phyloP scores from a whole-genome alignment of 2,329 filamentous ascomycete genomes.

The Coniochaeta prunicola region DNA sequence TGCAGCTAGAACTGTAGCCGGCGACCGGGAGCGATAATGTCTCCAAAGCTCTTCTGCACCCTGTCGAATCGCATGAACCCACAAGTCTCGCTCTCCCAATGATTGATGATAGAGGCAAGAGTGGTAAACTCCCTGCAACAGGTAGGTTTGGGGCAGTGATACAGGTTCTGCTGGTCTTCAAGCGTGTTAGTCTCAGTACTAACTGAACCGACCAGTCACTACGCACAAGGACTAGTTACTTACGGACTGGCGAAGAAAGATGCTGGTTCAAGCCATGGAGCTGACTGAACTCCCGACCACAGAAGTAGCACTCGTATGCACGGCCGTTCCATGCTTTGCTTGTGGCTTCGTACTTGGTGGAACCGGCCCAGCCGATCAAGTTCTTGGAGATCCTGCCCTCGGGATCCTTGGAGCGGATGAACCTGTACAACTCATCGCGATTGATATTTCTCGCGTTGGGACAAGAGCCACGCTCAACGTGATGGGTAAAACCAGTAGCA shows the following conservation, averaged over 20 bases:
- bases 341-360: constrained; percentile 29
- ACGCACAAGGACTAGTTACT: constrained; percentile 15
- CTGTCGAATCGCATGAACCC: constrained; percentile 28
- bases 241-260: constrained; percentile 43
- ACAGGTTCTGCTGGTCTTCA: constrained; percentile 28
- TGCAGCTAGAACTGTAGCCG: constrained; percentile 7
- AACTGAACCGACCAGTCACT: background rate
- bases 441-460: constrained; percentile 33
- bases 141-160: constrained; percentile 29
- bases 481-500: constrained; percentile 46
- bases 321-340: constrained; percentile 34
- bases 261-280: constrained; percentile 39
- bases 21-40: constrained; percentile 12
- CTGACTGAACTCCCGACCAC: constrained; percentile 32
- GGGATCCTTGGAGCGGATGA: constrained; percentile 38
- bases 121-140: constrained; percentile 30
- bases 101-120: constrained; percentile 31
- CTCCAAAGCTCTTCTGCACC: constrained; percentile 20
- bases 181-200: background rate
- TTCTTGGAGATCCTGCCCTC: constrained; percentile 42
- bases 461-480: constrained; percentile 50
- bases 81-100: constrained; percentile 36
- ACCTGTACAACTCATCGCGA: constrained; percentile 37
- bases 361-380: constrained; percentile 36
- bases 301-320: constrained; percentile 47